Percentiles rank a stretch among this genome's conserved stretches.
phyloP scores from a whole-genome alignment of 768 basidiomycete species.

The Phaeolepiota aurea region DNA sequence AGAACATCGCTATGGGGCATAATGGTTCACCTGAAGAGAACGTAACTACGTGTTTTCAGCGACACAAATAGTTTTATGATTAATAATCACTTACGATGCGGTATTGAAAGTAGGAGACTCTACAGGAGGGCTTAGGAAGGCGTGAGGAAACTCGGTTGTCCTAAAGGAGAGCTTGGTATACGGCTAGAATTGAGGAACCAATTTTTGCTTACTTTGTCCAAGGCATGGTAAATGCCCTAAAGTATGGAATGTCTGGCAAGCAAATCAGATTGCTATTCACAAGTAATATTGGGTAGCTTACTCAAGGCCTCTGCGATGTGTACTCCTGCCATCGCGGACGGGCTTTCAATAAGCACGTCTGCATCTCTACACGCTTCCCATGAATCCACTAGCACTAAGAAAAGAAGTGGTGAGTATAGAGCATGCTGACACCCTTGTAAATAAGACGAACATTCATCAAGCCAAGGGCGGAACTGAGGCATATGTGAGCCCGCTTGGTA shows the following conservation, averaged over 20 bases:
- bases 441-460: conserved; percentile 48
- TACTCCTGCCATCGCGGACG: conserved; percentile 63
- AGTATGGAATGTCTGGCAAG: conserved; percentile 50
- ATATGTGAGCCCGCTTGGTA: conserved; percentile 1
- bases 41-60: too few species aligned
- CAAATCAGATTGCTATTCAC: conserved; percentile 1
- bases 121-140: conserved; percentile 56
- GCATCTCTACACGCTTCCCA: conserved; percentile 60
- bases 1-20: background rate
- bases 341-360: conserved; percentile 58
- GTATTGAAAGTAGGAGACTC: conserved; percentile 55
- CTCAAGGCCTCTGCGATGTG: conserved; percentile 65
- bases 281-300: conserved; percentile 15
- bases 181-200: background rate
- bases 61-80: too few species aligned
- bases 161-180: conserved; percentile 14
- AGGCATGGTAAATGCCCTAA: conserved; percentile 57
- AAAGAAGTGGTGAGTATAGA: too few species aligned
- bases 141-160: conserved; percentile 56
- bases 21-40: conserved; percentile 45
- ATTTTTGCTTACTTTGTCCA: conserved; percentile 36
- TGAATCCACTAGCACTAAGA: conserved; percentile 46
- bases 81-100: conserved; percentile 32
- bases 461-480: conserved; percentile 52
- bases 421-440: too few species aligned